Evolutionary conservation across 139 green algal genomes (phyloP).

Genomic region (Diplosphaera chodatii): DNA sequence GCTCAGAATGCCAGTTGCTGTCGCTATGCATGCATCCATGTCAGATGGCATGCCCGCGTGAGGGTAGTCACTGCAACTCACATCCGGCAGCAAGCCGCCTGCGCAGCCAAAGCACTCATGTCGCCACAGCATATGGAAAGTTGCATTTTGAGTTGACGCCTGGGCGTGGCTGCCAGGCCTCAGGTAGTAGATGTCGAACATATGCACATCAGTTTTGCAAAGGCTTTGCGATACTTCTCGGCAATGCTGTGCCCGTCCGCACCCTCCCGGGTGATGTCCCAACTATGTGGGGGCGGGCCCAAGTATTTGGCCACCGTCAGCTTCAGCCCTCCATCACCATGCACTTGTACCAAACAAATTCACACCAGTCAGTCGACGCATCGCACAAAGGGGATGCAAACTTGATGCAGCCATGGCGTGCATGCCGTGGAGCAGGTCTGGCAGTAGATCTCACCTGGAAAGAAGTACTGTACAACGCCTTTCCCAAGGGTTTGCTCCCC

Average conservation of each 20-base stretch:
- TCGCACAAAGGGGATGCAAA: neutral
- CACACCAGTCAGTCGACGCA: no score
- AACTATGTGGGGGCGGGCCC: slow-evolving; percentile 28
- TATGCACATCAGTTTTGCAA: no score
- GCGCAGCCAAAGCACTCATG: slow-evolving; percentile 1
- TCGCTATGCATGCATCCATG: slow-evolving; percentile 13
- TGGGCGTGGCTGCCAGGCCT: no score
- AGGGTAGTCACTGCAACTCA: slow-evolving; percentile 34
- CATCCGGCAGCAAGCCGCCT: slow-evolving; percentile 32
- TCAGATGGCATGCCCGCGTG: slow-evolving; percentile 12
- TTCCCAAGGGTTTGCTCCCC: slow-evolving; percentile 58
- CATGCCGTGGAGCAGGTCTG: no score
- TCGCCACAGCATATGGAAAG: no score
- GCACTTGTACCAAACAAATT: no score
- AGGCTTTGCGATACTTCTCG: no score
- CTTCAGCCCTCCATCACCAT: slow-evolving; percentile 49
- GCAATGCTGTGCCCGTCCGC: no score
- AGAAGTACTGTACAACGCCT: slow-evolving; percentile 41
- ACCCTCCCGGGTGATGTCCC: slow-evolving; percentile 10
- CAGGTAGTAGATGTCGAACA: no score
- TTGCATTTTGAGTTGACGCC: no score
- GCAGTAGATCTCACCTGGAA: no score
- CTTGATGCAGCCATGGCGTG: neutral
- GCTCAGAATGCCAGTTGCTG: slow-evolving; percentile 2
- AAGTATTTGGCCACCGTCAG: slow-evolving; percentile 66